A percentile compares a stretch with the other conserved stretches of the same genome.
Conservation (phyloP, 345 rosid species). For the Boechera divaricarpa region DNA sequence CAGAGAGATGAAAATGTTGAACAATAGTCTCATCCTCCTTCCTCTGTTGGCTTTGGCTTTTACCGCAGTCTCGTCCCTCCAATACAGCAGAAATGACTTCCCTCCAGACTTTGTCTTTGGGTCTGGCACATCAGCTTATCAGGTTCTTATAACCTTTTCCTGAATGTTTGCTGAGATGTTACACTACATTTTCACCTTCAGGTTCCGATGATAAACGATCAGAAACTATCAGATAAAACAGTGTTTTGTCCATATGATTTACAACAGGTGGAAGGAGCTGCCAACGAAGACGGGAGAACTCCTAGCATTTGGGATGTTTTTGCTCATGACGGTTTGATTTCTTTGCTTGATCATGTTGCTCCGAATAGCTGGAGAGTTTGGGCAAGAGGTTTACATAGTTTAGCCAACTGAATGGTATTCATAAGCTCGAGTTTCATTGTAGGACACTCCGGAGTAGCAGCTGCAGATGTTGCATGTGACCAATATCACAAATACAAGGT, state of each 20-base stretch:
- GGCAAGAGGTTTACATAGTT: not conserved
- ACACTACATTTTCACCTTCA: not conserved
- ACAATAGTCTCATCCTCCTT: slow-evolving; percentile 36
- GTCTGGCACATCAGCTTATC: slow-evolving; percentile 64
- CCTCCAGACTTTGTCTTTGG: slow-evolving; percentile 68
- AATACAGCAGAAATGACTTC: slow-evolving; percentile 58
- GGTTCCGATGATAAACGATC: not conserved
- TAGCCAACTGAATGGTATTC: not conserved
- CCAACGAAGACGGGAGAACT: slow-evolving; percentile 63
- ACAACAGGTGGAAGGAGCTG: slow-evolving; percentile 67
- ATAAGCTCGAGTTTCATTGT: slow-evolving; percentile 14
- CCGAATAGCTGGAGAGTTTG: no score
- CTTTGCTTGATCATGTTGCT: not conserved
- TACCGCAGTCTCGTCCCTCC: slow-evolving; percentile 35
- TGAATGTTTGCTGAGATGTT: not conserved
- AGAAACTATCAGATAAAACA: slow-evolving; percentile 1
- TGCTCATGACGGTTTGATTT: slow-evolving; percentile 51
- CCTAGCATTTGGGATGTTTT: slow-evolving; percentile 68
- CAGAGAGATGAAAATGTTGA: slow-evolving; percentile 21
- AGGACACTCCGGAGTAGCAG: slow-evolving; percentile 50
- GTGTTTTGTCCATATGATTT: slow-evolving; percentile 24
- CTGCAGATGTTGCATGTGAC: slow-evolving; percentile 61
- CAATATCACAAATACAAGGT: slow-evolving; percentile 75
- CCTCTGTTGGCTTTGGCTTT: slow-evolving; percentile 28
- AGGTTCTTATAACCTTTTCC: slow-evolving; percentile 39